These are phyloP conservation scores for Coccomyxa sp. DNA, from an alignment of 139 green algal genomes.

Conservation along the genomic window DNA sequence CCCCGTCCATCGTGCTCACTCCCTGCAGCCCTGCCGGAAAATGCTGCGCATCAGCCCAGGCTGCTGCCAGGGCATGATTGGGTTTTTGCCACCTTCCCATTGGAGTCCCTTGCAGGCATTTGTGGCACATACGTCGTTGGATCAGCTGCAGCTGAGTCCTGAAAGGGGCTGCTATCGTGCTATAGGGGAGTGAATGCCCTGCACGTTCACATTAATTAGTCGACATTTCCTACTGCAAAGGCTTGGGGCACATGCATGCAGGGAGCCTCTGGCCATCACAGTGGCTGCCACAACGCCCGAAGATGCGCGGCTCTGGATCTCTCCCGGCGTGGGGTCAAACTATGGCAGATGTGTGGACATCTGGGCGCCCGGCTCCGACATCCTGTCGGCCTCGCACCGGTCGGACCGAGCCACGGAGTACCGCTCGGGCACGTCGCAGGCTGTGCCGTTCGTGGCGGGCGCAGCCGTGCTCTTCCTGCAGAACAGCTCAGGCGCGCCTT, in stretches of 20 bases:
- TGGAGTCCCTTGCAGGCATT: no score
- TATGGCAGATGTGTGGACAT: constrained; percentile 44
- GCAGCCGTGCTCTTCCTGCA: constrained; percentile 27
- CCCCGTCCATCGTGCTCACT: no score
- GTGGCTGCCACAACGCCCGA: constrained; percentile 21
- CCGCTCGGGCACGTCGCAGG: constrained; percentile 27
- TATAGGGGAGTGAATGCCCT: background rate
- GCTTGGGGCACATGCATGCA: background rate
- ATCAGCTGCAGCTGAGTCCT: background rate
- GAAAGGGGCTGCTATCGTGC: background rate
- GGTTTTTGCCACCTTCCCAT: no score
- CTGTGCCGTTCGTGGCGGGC: constrained; percentile 25
- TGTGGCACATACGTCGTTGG: no score
- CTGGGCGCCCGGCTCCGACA: constrained; percentile 36
- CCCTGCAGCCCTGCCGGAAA: no score
- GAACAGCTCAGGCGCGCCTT: constrained; percentile 9
- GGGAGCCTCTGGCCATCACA: constrained; percentile 21
- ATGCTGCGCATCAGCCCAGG: no score
- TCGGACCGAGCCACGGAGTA: constrained; percentile 28
- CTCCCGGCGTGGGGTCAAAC: constrained; percentile 28
- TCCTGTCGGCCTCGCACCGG: constrained; percentile 15
- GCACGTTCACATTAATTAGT: no score
- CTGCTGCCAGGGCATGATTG: no score
- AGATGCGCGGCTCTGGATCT: constrained; percentile 29
- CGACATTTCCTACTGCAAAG: background rate